Conservation (phyloP, 1,284 basidiomycete genomes). For the Caloboletus inedulis region DNA sequence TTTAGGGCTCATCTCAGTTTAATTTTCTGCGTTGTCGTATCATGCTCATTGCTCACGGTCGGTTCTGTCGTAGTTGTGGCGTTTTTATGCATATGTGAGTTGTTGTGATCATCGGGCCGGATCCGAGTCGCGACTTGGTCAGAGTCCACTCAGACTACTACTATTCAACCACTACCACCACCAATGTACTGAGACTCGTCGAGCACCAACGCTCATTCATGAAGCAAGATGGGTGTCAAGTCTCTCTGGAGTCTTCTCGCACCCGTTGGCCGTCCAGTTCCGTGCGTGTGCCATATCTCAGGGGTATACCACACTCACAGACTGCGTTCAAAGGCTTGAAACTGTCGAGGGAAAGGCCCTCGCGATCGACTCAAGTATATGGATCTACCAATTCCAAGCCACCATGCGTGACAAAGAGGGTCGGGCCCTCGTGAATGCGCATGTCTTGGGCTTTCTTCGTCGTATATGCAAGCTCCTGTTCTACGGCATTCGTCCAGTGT, state of each 20-base stretch:
- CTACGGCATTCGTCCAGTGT: constrained; percentile 95
- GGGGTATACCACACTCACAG: constrained; percentile 6
- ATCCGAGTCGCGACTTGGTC: constrained; percentile 1
- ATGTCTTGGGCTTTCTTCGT: constrained; percentile 91
- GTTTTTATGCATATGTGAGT: constrained; percentile 6
- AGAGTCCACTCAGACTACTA: background rate
- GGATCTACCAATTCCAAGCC: constrained; percentile 98
- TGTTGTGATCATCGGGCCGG: background rate
- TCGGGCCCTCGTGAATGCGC: constrained; percentile 86
- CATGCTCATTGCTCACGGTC: background rate
- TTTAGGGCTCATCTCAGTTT: constrained; percentile 17
- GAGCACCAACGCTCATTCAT: background rate
- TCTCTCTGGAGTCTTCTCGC: constrained; percentile 90
- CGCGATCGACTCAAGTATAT: constrained; percentile 98
- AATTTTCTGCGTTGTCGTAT: constrained; percentile 20
- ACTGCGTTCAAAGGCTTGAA: constrained; percentile 62
- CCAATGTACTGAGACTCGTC: background rate
- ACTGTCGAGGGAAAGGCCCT: constrained; percentile 87
- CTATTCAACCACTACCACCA: background rate
- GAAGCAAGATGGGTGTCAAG: constrained; percentile 81
- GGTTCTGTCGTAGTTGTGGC: constrained; percentile 12
- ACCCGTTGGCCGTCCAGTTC: constrained; percentile 85
- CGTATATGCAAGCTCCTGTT: constrained; percentile 94
- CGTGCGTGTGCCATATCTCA: constrained; percentile 48
- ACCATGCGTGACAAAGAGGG: constrained; percentile 99